These are phyloP conservation scores for Scheffersomyces stipitis DNA, from an alignment of 805 yeast species.

Conservation along the genomic window DNA sequence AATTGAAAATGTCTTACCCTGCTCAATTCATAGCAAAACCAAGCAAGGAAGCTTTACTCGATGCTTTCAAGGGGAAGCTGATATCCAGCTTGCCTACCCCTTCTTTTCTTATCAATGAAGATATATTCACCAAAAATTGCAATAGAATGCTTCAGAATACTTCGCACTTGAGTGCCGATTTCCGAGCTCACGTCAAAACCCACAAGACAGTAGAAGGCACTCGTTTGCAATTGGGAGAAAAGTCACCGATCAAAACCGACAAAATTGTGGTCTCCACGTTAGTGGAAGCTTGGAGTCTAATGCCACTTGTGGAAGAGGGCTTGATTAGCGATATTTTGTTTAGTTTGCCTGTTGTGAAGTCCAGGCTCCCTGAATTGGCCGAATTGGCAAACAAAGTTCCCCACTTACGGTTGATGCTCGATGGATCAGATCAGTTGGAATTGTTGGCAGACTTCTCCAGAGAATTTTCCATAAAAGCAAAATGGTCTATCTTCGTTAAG, in stretches of 20 bases:
- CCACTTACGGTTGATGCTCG: conserved; percentile 58
- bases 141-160: conserved; percentile 50
- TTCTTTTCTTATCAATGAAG: conserved; percentile 48
- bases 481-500: conserved; percentile 69
- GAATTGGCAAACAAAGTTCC: conserved; percentile 42
- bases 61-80: conserved; percentile 39
- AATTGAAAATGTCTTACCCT: conserved; percentile 6
- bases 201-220: conserved; percentile 69
- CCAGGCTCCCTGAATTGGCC: conserved; percentile 49
- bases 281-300: conserved; percentile 59
- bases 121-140: conserved; percentile 45
- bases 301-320: conserved; percentile 40
- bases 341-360: conserved; percentile 47
- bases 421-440: conserved; percentile 56
- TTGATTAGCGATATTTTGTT: conserved; percentile 31
- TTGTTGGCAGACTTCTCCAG: conserved; percentile 40
- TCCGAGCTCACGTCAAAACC: conserved; percentile 76
- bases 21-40: conserved; percentile 14
- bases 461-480: conserved; percentile 18
- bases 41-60: conserved; percentile 19
- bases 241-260: conserved; percentile 35
- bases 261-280: conserved; percentile 68
- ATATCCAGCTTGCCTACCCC: conserved; percentile 59
- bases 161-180: conserved; percentile 35
- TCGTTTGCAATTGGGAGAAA: conserved; percentile 50